Percentiles rank a stretch among this genome's conserved stretches.
Evolutionary conservation across 2,329 filamentous ascomycete species (phyloP).

Genomic region (Fusarium papillatum): DNA sequence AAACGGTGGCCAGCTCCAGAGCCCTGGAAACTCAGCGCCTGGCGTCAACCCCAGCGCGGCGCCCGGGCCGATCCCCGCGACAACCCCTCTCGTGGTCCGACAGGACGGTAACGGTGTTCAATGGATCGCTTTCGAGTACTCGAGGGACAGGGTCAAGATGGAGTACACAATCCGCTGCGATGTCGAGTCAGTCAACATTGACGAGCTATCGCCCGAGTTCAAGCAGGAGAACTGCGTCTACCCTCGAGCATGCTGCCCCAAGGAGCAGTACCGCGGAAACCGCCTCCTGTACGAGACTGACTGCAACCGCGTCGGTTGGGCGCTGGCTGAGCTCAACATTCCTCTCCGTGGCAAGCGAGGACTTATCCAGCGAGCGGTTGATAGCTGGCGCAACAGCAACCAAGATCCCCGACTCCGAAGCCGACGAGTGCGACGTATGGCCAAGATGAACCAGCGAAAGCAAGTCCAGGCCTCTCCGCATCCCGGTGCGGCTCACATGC

Average conservation of each 20-base stretch:
- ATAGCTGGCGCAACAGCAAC: slow-evolving; percentile 99
- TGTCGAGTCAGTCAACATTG: slow-evolving; percentile 95
- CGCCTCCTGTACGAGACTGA: slow-evolving; percentile 97
- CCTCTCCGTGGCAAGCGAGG: slow-evolving; percentile 93
- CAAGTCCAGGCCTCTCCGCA: slow-evolving; percentile 72
- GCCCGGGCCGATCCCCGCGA: slow-evolving; percentile 95
- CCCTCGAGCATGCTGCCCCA: slow-evolving; percentile 92
- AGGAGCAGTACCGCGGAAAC: slow-evolving; percentile 97
- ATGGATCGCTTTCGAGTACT: slow-evolving; percentile 99
- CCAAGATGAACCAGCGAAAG: slow-evolving; percentile 94
- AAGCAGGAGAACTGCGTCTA: slow-evolving; percentile 99
- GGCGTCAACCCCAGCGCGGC: slow-evolving; percentile 91
- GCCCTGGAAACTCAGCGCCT: slow-evolving; percentile 51
- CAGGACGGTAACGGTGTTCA: slow-evolving; percentile 98
- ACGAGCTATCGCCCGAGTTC: slow-evolving; percentile 88
- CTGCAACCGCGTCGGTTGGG: slow-evolving; percentile 99
- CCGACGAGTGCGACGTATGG: slow-evolving; percentile 92
- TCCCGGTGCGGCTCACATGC: slow-evolving; percentile 72
- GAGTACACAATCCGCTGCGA: slow-evolving; percentile 99
- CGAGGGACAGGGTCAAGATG: slow-evolving; percentile 97
- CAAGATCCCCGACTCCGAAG: slow-evolving; percentile 93
- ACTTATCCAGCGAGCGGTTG: slow-evolving; percentile 95
- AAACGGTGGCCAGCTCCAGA: slow-evolving; percentile 54
- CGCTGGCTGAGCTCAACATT: slow-evolving; percentile 92
- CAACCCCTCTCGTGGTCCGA: slow-evolving; percentile 92